Conservation (phyloP, 2,329 filamentous ascomycete species). For the Fusarium redolens region DNA sequence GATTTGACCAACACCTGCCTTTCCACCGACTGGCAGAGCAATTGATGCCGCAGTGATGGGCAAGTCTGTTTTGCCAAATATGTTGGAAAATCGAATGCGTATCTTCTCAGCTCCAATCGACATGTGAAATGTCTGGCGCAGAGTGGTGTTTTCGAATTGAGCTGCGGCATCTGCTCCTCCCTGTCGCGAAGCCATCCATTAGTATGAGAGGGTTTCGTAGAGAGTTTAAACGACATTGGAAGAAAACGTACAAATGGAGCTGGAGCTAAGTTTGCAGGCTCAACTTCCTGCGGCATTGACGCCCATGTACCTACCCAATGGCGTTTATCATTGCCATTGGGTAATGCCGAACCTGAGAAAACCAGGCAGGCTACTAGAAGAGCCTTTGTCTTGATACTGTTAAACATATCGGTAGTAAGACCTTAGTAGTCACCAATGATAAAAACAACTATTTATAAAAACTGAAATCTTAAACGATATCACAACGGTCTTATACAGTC, state of each 20-base stretch:
- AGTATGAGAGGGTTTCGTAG: background rate
- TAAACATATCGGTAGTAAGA: background rate
- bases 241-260: slow-evolving; percentile 20
- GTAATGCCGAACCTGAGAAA: background rate
- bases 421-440: too few relatives aligned
- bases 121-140: slow-evolving; percentile 27
- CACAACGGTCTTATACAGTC: background rate
- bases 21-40: slow-evolving; percentile 10
- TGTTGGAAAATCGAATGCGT: slow-evolving; percentile 29
- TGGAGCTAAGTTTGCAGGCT: slow-evolving; percentile 23
- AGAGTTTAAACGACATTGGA: rapidly evolving
- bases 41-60: slow-evolving; percentile 22
- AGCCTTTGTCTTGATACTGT: background rate
- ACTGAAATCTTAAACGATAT: too few relatives aligned
- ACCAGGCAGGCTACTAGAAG: slow-evolving; percentile 14
- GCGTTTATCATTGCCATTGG: background rate
- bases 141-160: slow-evolving; percentile 27
- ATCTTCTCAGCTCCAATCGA: slow-evolving; percentile 20
- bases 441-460: background rate
- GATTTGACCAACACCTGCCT: slow-evolving; percentile 17
- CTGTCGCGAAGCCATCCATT: background rate
- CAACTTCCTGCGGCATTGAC: slow-evolving; percentile 30
- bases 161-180: slow-evolving; percentile 10
- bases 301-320: slow-evolving; percentile 36
- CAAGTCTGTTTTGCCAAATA: slow-evolving; percentile 23